Base-by-base conservation (phyloP, 371 early-diverging fungal genomes). In the Batkoa obscura region DNA sequence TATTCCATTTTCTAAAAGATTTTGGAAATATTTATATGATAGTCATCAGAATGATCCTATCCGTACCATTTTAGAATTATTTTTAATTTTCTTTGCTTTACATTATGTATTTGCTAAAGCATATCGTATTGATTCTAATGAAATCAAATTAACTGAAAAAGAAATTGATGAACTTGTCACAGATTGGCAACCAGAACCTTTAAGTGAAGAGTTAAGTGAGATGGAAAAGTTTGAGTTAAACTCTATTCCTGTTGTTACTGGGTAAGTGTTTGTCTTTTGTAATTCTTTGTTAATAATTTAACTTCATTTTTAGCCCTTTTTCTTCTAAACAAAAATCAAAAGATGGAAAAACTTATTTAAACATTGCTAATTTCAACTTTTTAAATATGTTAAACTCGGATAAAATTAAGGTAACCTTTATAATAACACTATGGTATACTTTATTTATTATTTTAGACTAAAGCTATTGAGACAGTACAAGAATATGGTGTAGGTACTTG, bases 401-500 rank as follows among this genome's bases (percentile, higher is more conserved):
- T 17, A 64, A 74, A 8, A 78, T 87, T 55, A 84, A 86, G 69
- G 74, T 67, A 68, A 57, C 34, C 12, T 31, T 43, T 30, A 8
- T 1, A n/a, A 41, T 17, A 13, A 23, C 23, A 23, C 23, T 23
- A 23, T 23, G 23, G 23, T 54, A 39, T 41, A 17, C 4, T 37
- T 17, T 9, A 39, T n/a, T 39, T 17, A 23, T 32, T 54, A 15
- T 17, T 55, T 50, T 65, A 80, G 72, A 78, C 88, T 51, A 87
- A 82, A 61, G 90, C 96, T 13, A 75, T 90, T 50, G 75, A 76
- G 13, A 90, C 89, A 2, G 79, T 99, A 38, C 80, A 81, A 60
- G 83, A 88, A 55, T 98, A 99, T 68, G 99, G 99, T 55, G 95
- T 99, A 35, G 99, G 99, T 23, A 86, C 98, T 1, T 99, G 99